These are phyloP conservation scores for Thinopyrum elongatum DNA, from an alignment of 176 grass and related monocot species.

Conservation along the genomic window DNA sequence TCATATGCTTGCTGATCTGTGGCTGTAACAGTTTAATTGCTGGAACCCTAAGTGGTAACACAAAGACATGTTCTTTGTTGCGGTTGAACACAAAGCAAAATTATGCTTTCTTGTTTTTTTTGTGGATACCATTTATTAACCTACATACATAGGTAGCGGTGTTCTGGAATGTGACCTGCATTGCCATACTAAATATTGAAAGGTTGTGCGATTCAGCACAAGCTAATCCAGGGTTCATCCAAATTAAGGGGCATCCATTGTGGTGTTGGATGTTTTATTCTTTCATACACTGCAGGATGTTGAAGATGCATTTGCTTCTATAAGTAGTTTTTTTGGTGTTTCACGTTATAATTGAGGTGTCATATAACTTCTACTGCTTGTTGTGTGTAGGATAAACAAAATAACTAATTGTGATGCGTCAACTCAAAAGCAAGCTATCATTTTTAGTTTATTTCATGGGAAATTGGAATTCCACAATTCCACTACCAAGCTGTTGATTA, in stretches of 20 bases:
- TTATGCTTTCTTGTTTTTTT: not conserved
- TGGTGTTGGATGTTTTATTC: conserved; percentile 1
- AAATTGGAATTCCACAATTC: not conserved
- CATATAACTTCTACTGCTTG: not conserved
- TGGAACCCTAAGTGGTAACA: not conserved
- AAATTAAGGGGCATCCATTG: not conserved
- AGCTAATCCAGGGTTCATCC: not conserved
- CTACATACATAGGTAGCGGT: not conserved
- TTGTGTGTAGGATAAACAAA: not conserved
- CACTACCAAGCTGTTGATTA: not conserved
- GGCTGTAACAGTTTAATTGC: not conserved
- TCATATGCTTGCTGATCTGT: not conserved
- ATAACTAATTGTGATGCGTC: not conserved
- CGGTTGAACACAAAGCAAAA: not conserved
- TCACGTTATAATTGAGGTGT: not conserved
- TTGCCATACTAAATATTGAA: not conserved
- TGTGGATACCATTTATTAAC: not conserved
- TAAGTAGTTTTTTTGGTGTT: not conserved
- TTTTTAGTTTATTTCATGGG: not conserved
- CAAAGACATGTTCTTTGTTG: not conserved
- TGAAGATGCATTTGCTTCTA: not conserved
- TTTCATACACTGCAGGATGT: not conserved
- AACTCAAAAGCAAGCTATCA: not conserved
- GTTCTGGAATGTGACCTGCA: not conserved
- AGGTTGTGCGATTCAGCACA: not conserved